Evolutionary conservation across 2,329 filamentous ascomycete species (phyloP), one percentile per base, ranked within the genome.

Genomic region (Bimuria novae-zelandiae): DNA sequence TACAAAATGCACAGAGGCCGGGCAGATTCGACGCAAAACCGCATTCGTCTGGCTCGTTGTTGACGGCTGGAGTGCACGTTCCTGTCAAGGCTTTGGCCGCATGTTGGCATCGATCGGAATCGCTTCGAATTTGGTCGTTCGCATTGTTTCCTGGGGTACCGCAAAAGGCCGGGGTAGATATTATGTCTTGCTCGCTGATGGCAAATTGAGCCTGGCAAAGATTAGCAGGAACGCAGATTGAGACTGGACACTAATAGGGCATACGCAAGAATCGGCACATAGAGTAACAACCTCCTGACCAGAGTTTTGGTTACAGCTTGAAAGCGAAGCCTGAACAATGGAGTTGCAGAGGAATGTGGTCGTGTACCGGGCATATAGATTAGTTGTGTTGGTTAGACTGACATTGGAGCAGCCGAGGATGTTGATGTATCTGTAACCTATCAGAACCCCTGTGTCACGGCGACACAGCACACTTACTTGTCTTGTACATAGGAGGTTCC

Each of bases 321-420:
- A 70, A 64, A 88, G 85, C 4, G 94, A 97, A 70, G 91, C 92
- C 75, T 99, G 94, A 45, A 99, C 84, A 69, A 99, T 89, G 60
- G 90, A 84, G 79, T 95, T 97, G 82, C 94, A 99, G 60, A 99
- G 83, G 59, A 95, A 88, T 56, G 89, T 94, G 41, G 86, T 94
- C 4, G 93, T 96, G 76, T 93, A 99, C 64, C 94, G 88, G 43
- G 94, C 93, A 76, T 99, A 99, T 67, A 92, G 84, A 66, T 89
- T 83, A 62, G 85, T 88, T 3, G 91, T 88, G 71, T 96, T 89
- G 51, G 84, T 85, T 51, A 92, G 82, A 67, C 94, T 85, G 65
- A 97, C 80, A 57, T 84, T 83, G 42, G 83, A 81, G 72, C 94
- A 99, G 51, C 93, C 93, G 59, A 99, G 83, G 42, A 91, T 79